These are phyloP conservation scores for Aspergillus ruber DNA, from an alignment of 2,329 filamentous ascomycete genomes.

Conservation along the genomic window DNA sequence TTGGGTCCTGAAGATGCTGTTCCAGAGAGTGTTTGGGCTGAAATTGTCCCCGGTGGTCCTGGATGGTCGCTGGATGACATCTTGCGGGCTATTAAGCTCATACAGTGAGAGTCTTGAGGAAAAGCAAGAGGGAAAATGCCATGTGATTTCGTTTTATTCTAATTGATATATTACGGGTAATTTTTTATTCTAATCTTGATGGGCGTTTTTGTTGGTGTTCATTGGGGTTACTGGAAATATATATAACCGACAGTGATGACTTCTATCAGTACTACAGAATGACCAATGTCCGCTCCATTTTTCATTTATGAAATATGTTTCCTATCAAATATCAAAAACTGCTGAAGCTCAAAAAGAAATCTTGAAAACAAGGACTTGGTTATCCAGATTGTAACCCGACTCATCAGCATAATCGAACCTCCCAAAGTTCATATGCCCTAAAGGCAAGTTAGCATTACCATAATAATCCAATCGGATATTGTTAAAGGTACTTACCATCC, in stretches of 20 bases:
- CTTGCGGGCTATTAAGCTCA: constrained; percentile 38
- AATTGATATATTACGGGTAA: background rate
- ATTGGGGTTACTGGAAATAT: too few relatives aligned
- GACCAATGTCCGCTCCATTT: too few relatives aligned
- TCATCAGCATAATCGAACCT: constrained; percentile 50
- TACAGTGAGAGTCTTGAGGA: constrained; percentile 10
- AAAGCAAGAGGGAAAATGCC: background rate
- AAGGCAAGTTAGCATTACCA: background rate
- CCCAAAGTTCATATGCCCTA: constrained; percentile 54
- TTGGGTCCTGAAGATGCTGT: constrained; percentile 57
- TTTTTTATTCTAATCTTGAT: background rate
- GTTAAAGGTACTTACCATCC: constrained; percentile 43
- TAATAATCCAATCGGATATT: background rate
- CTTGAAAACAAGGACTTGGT: constrained; percentile 56
- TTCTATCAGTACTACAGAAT: too few relatives aligned
- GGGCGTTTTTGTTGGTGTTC: background rate
- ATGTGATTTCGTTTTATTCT: background rate
- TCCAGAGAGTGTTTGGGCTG: constrained; percentile 60
- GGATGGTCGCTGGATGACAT: constrained; percentile 60
- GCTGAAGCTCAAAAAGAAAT: constrained; percentile 16
- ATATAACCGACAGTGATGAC: too few relatives aligned
- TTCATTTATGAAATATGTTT: background rate
- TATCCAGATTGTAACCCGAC: constrained; percentile 54
- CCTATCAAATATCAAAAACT: too few relatives aligned
- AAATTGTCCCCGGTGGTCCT: constrained; percentile 58